Evolutionary conservation across 2,329 filamentous ascomycete species (phyloP).

Genomic region (Karstenula rhodostoma): DNA sequence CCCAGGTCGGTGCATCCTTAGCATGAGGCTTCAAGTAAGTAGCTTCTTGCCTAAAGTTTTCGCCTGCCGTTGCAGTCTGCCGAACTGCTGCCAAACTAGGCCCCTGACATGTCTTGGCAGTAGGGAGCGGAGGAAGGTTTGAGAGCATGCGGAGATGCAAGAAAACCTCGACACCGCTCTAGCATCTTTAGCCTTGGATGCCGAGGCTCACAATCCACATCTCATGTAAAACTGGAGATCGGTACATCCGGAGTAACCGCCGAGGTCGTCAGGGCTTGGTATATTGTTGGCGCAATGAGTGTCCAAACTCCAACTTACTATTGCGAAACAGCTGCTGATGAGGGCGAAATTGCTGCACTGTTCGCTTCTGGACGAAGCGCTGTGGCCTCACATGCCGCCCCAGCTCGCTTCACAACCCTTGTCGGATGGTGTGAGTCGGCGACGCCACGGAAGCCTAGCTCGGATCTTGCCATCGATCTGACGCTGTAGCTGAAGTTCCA

Average conservation of each 20-base stretch:
- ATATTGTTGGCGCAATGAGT: background rate
- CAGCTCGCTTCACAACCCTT: conserved; percentile 1
- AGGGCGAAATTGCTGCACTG: conserved; percentile 2
- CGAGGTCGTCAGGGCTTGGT: background rate
- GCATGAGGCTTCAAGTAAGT: background rate
- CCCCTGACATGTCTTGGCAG: background rate
- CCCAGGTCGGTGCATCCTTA: background rate
- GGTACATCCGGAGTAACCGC: background rate
- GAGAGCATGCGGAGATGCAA: background rate
- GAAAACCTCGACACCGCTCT: background rate
- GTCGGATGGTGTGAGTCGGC: conserved; percentile 5
- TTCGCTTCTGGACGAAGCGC: background rate
- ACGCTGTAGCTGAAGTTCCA: conserved; percentile 1
- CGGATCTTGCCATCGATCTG: background rate
- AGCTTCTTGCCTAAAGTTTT: background rate
- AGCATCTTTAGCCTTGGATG: background rate
- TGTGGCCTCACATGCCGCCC: background rate
- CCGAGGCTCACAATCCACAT: background rate
- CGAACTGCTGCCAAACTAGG: background rate
- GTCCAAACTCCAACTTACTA: background rate
- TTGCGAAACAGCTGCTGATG: background rate
- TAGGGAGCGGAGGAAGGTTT: background rate
- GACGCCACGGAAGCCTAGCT: conserved; percentile 8
- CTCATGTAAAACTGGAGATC: background rate
- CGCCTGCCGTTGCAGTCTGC: background rate